Base-by-base conservation (phyloP, 371 early-diverging fungal genomes). In the Rhizopus delemar region DNA sequence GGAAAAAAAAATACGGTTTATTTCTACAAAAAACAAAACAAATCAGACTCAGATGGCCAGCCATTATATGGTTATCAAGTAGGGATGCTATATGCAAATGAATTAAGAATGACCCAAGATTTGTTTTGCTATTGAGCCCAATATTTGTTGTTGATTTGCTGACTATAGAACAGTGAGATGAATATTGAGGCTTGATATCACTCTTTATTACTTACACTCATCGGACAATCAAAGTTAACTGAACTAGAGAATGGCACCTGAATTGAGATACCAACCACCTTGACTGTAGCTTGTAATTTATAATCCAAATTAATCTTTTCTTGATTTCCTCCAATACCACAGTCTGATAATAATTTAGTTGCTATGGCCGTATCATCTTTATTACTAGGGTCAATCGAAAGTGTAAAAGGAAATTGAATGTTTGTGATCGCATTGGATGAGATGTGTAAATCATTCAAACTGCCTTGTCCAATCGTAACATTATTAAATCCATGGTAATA, bases 391-490 rank as follows among this genome's bases (percentile, higher is more conserved):
- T 75, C 60, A 43, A 83, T 68, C 7, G 60, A 48, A 43, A 83
- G 59, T 8, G 28, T n/a, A 58, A 85, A 77, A 13, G 83, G 82
- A 57, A 83, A 85, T 1, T 51, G 53, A 51, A 85, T 67, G 45
- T 66, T 70, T 39, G 71, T 78, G 16, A 69, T 61, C 3, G 76
- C 69, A 32, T 85, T 53, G 13, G 68, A 71, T 2, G 64, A 65
- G 62, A 85, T 83, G 51, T 75, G 70, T 8, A 81, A 78, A 35
- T 83, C 55, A 49, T 70, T 65, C 15, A 74, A 28, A 12, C 68
- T 62, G 8, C 85, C 85, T 8, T 77, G 78, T 49, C 85, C 85
- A 33, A 85, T 65, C 4, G 71, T 62, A 2, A 69, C 62, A 41
- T 57, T 60, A 7, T 69, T 68, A 45, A 68, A 67, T 35, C 62